A percentile compares a stretch with the other conserved stretches of the same genome.
These are phyloP conservation scores for Perkinsus marinus DNA, from an alignment of 169 alveolate genomes.

Conservation along the genomic window DNA sequence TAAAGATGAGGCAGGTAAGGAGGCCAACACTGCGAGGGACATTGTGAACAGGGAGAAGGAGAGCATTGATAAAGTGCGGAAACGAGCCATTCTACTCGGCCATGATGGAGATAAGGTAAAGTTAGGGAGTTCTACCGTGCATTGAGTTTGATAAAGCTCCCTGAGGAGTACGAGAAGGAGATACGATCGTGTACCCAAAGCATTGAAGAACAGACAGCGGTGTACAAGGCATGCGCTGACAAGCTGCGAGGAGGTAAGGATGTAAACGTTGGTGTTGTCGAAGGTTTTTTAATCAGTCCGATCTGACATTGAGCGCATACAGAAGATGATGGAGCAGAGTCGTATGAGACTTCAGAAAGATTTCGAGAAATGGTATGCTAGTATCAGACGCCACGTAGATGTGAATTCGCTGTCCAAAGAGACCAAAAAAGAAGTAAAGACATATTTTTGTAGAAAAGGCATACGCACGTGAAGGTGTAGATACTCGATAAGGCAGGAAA, in stretches of 20 bases:
- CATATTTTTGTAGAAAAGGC: background rate
- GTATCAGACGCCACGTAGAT: background rate
- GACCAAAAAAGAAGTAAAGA: background rate
- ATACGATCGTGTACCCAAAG: constrained; percentile 24
- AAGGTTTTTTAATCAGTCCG: constrained; percentile 24
- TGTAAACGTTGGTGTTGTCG: background rate
- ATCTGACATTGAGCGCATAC: constrained; percentile 60
- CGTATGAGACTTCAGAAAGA: constrained; percentile 33
- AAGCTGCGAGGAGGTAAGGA: constrained; percentile 19
- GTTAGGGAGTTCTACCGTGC: constrained; percentile 6
- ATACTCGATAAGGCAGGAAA: background rate
- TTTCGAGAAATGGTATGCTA: constrained; percentile 15
- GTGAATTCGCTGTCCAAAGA: background rate
- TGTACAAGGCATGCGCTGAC: constrained; percentile 24
- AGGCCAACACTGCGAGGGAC: constrained; percentile 44
- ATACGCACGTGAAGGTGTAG: background rate
- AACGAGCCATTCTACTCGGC: background rate
- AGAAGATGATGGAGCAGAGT: constrained; percentile 42
- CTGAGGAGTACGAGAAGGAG: constrained; percentile 39
- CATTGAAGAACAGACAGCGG: constrained; percentile 24
- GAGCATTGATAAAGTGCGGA: background rate
- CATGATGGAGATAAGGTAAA: constrained; percentile 1
- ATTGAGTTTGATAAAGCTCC: constrained; percentile 46
- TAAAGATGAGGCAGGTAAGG: background rate
- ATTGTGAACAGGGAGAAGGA: constrained; percentile 16